Conservation (phyloP, 2,329 filamentous ascomycete species). For the Akanthomyces muscarius region DNA sequence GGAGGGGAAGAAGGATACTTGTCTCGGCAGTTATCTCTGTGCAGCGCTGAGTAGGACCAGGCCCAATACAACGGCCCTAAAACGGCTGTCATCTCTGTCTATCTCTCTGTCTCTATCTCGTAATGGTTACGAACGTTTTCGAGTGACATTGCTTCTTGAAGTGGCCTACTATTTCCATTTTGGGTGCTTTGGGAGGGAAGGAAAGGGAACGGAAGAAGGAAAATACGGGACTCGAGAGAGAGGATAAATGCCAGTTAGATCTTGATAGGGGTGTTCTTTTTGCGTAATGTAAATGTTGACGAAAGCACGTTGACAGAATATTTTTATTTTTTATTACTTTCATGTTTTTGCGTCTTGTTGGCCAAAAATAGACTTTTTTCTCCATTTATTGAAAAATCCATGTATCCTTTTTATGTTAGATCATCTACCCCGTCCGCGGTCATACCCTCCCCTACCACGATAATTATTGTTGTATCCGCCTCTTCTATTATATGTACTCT, state of each 20-base stretch:
- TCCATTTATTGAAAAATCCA: neutral
- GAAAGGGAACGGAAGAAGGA: neutral
- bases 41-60: neutral
- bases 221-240: neutral
- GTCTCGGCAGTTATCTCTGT: neutral
- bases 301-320: neutral
- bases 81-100: neutral
- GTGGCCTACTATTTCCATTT: neutral
- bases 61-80: neutral
- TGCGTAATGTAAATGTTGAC: slow-evolving; percentile 9
- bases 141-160: neutral
- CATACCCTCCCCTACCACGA: slow-evolving; percentile 30
- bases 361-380: neutral
- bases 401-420: neutral
- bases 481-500: neutral
- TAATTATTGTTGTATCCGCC: slow-evolving; percentile 22
- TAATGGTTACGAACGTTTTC: neutral
- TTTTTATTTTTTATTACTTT: neutral
- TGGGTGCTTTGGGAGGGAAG: neutral
- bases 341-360: neutral
- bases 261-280: neutral
- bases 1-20: neutral
- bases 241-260: neutral
- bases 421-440: slow-evolving; percentile 29
- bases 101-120: neutral